Evolutionary conservation across 1,284 basidiomycete genomes (phyloP).

Genomic region (Cryptococcus sp.): DNA sequence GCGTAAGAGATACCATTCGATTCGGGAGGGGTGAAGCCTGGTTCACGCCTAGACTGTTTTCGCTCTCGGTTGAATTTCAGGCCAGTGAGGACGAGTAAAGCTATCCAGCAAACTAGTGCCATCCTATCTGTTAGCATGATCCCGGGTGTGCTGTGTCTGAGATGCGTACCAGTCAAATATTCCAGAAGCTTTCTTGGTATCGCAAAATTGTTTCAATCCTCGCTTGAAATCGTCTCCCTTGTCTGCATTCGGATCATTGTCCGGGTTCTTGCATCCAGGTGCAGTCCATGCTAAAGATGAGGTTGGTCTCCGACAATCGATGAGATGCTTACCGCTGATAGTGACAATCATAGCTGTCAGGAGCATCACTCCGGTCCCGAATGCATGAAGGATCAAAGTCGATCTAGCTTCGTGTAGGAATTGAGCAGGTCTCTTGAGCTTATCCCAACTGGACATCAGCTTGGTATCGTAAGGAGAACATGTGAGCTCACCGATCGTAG

Average conservation of each 20-base stretch:
- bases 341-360: constrained; percentile 61
- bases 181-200: constrained; percentile 78
- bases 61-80: constrained; percentile 35
- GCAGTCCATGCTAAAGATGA: constrained; percentile 20
- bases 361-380: constrained; percentile 61
- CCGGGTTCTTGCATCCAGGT: constrained; percentile 72
- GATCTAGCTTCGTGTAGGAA: constrained; percentile 75
- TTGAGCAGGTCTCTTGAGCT: constrained; percentile 65
- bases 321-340: constrained; percentile 26
- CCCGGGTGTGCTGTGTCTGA: background rate
- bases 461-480: background rate
- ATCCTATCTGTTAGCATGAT: background rate
- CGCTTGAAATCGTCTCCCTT: constrained; percentile 66
- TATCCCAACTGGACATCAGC: constrained; percentile 54
- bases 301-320: constrained; percentile 59
- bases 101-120: constrained; percentile 22
- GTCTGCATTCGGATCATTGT: constrained; percentile 64
- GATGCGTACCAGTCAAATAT: constrained; percentile 70
- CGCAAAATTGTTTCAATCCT: constrained; percentile 72
- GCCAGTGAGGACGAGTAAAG: constrained; percentile 28
- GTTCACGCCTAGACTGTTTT: constrained; percentile 20
- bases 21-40: constrained; percentile 30
- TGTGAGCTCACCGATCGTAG: constrained; percentile 62
- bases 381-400: constrained; percentile 68
- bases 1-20: constrained; percentile 22